Conservation (phyloP, 164 flowering plant species). For the Umbellularia californica region DNA sequence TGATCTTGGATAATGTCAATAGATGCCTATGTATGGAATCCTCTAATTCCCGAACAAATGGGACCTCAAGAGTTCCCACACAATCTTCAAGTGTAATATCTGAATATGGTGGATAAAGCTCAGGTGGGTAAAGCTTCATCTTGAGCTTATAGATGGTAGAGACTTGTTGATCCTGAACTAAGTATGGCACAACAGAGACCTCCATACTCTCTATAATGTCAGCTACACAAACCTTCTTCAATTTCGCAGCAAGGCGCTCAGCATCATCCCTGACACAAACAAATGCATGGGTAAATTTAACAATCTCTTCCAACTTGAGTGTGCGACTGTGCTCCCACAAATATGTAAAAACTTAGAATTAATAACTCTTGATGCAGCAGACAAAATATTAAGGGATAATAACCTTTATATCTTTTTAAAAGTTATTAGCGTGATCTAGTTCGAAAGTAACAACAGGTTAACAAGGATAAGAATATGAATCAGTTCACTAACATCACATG, state of each 20-base stretch:
- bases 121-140: constrained; percentile 48
- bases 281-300: too few species aligned
- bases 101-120: constrained; percentile 36
- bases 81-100: constrained; percentile 48
- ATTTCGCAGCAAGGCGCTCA: constrained; percentile 51
- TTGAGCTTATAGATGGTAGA: constrained; percentile 64
- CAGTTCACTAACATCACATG: too few species aligned
- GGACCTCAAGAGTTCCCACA: constrained; percentile 31
- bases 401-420: too few species aligned
- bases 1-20: constrained; percentile 45
- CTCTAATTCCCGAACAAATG: constrained; percentile 54
- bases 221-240: constrained; percentile 68
- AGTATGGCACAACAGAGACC: constrained; percentile 46
- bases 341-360: too few species aligned
- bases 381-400: too few species aligned
- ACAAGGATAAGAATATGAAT: too few species aligned
- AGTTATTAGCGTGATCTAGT: too few species aligned
- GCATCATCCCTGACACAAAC: constrained; percentile 53
- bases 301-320: background rate
- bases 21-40: constrained; percentile 56
- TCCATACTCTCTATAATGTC: constrained; percentile 71
- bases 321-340: too few species aligned
- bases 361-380: too few species aligned
- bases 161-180: constrained; percentile 21
- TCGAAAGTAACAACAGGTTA: too few species aligned